Evolutionary conservation across 2,329 filamentous ascomycete genomes (phyloP).

Genomic region (Colletotrichum sansevieriae): DNA sequence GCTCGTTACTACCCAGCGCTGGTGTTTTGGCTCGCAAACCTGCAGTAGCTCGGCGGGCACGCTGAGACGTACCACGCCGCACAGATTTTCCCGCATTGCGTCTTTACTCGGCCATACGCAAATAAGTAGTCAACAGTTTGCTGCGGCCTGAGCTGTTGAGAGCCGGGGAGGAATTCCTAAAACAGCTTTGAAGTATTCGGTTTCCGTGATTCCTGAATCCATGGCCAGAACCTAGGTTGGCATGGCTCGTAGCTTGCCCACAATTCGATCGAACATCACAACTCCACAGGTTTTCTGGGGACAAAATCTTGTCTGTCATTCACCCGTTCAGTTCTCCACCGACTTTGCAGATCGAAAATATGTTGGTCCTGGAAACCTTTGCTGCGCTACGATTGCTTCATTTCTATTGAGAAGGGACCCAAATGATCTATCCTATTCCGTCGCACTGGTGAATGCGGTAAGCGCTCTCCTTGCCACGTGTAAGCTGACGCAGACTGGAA

Average conservation of each 20-base stretch:
- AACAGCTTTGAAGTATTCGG: not conserved
- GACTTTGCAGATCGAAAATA: slow-evolving; percentile 9
- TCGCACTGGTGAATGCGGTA: not conserved
- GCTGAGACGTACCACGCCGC: slow-evolving; percentile 21
- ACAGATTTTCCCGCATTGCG: slow-evolving; percentile 26
- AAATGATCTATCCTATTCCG: not conserved
- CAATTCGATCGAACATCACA: not conserved
- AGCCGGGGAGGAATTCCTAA: slow-evolving; percentile 1
- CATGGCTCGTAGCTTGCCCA: not conserved
- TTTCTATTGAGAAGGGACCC: not conserved
- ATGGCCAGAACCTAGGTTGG: not conserved
- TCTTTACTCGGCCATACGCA: slow-evolving; percentile 9
- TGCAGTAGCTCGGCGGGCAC: slow-evolving; percentile 37
- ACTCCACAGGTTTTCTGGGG: not conserved
- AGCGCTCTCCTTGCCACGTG: not conserved
- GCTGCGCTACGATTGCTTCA: not conserved
- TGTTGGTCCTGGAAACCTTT: not conserved
- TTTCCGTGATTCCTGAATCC: not conserved
- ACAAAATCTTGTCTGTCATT: not conserved
- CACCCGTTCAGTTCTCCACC: slow-evolving; percentile 10
- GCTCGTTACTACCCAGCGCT: not conserved
- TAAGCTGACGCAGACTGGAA: not conserved
- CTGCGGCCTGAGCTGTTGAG: slow-evolving; percentile 4
- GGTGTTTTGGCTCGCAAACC: slow-evolving; percentile 21
- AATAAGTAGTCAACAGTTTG: slow-evolving; percentile 22